Percentiles rank a stretch among this genome's conserved stretches.
Conservation (phyloP, 345 rosid species). For the Clarkia xantiana region DNA sequence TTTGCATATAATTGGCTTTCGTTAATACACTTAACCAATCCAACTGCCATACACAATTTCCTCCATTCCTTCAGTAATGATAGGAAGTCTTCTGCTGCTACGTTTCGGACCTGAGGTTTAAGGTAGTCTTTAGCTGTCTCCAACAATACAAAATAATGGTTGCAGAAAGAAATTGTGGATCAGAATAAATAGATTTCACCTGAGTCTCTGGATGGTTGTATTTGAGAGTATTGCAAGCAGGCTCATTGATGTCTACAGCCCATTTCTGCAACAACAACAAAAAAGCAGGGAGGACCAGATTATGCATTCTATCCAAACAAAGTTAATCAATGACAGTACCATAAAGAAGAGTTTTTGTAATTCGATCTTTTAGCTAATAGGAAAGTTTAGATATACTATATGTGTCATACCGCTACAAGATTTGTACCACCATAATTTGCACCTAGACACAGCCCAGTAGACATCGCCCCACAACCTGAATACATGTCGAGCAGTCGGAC, state of each 20-base stretch:
- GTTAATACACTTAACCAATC: constrained; percentile 15
- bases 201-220: constrained; percentile 49
- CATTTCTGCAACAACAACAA: constrained; percentile 30
- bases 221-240: constrained; percentile 43
- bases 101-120: constrained; percentile 47
- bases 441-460: constrained; percentile 70
- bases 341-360: background rate
- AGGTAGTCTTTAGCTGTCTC: background rate
- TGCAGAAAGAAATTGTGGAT: background rate
- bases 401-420: constrained; percentile 40
- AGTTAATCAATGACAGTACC: background rate
- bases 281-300: background rate
- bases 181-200: constrained; percentile 15
- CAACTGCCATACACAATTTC: constrained; percentile 32
- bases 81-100: constrained; percentile 45
- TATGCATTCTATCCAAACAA: background rate
- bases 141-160: background rate
- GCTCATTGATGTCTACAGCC: constrained; percentile 55
- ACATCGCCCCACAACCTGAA: constrained; percentile 86
- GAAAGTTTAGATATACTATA: no score
- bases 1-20: constrained; percentile 10
- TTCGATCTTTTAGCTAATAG: no score
- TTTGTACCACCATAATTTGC: constrained; percentile 35
- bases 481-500: constrained; percentile 49
- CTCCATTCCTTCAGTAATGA: constrained; percentile 48